phyloP scores from a whole-genome alignment of 805 yeast species.

The Priceomyces carsonii region DNA sequence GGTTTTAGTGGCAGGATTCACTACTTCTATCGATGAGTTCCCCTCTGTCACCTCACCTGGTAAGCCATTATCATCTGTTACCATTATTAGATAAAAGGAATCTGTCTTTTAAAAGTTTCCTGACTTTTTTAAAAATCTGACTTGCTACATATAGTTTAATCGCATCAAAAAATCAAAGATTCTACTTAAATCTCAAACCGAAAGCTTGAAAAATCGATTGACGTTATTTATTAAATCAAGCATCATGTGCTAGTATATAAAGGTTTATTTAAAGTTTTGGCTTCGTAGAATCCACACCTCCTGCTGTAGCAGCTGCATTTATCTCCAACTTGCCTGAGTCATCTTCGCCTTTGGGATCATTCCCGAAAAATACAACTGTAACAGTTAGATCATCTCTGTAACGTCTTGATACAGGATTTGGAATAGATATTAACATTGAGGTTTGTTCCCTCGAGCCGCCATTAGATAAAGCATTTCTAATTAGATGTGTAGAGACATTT shows the following conservation, averaged over 20 bases:
- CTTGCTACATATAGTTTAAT: too few relatives aligned
- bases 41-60: neutral
- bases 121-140: too few relatives aligned
- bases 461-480: constrained; percentile 84
- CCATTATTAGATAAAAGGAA: too few relatives aligned
- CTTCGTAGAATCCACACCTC: constrained; percentile 48
- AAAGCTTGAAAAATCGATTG: too few relatives aligned
- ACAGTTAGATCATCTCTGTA: constrained; percentile 96
- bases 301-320: constrained; percentile 58
- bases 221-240: too few relatives aligned
- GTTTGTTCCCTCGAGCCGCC: constrained; percentile 90
- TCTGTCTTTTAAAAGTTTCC: too few relatives aligned
- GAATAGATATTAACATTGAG: constrained; percentile 84
- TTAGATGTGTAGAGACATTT: constrained; percentile 89
- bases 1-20: constrained; percentile 9
- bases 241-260: neutral
- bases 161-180: too few relatives aligned
- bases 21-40: neutral
- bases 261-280: constrained; percentile 43
- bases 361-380: constrained; percentile 91
- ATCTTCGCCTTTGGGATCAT: constrained; percentile 41
- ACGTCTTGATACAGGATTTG: constrained; percentile 85
- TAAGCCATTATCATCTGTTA: neutral
- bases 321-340: constrained; percentile 54
- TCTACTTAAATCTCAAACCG: too few relatives aligned